Evolutionary conservation across 1,284 basidiomycete genomes (phyloP).

Genomic region (Ganoderma sinense): DNA sequence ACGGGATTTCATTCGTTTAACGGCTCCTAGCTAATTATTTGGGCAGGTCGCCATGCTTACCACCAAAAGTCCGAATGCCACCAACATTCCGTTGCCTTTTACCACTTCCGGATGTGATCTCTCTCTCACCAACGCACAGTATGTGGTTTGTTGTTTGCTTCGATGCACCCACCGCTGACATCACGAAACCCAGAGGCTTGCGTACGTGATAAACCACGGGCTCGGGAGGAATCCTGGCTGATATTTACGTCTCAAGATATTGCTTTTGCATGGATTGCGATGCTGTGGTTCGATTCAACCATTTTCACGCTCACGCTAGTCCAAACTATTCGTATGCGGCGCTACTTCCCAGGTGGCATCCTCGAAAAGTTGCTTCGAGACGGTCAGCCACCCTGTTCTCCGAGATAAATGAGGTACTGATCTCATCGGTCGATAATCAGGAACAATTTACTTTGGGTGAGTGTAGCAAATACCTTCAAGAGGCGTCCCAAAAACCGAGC

Average conservation of each 20-base stretch:
- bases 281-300: conserved; percentile 30
- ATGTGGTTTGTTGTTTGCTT: background rate
- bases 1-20: background rate
- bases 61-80: conserved; percentile 16
- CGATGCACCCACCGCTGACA: background rate
- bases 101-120: conserved; percentile 15
- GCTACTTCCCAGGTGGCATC: conserved; percentile 18
- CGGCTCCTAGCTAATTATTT: background rate
- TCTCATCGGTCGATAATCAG: background rate
- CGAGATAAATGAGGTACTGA: too few relatives aligned
- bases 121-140: conserved; percentile 24
- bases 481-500: background rate
- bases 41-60: conserved; percentile 19
- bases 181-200: conserved; percentile 13
- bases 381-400: conserved; percentile 12
- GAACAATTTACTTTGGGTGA: conserved; percentile 17
- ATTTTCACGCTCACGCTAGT: conserved; percentile 28
- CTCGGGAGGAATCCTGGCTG: background rate
- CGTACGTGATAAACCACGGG: conserved; percentile 12
- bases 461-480: background rate
- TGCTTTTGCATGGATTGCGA: conserved; percentile 23
- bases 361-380: conserved; percentile 31
- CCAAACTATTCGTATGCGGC: conserved; percentile 24
- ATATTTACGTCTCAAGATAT: conserved; percentile 14
- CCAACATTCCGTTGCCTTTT: conserved; percentile 19